phyloP scores from a whole-genome alignment of 2,329 filamentous ascomycete genomes.

The Ceratocystis albifundus region DNA sequence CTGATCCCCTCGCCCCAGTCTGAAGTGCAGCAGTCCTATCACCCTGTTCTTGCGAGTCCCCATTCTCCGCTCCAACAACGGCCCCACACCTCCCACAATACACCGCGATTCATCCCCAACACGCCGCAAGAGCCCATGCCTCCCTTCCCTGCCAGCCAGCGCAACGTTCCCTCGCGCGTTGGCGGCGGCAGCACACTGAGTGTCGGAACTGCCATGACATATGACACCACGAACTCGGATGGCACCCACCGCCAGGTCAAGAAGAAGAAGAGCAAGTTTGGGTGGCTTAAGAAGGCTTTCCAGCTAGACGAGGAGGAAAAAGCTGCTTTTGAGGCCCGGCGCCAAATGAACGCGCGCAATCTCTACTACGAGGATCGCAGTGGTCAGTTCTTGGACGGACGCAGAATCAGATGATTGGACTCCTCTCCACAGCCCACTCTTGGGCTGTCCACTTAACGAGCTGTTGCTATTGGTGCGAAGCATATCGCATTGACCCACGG shows the following conservation, averaged over 20 bases:
- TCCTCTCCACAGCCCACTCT: background rate
- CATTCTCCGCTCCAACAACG: conserved; percentile 52
- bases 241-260: conserved; percentile 37
- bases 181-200: conserved; percentile 47
- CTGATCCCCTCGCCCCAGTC: conserved; percentile 30
- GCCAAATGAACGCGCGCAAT: conserved; percentile 35
- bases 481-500: background rate
- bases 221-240: conserved; percentile 30
- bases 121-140: conserved; percentile 25
- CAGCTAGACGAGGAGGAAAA: conserved; percentile 53
- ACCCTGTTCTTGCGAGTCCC: conserved; percentile 50
- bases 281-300: conserved; percentile 58
- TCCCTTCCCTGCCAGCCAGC: conserved; percentile 31
- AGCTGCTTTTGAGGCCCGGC: conserved; percentile 46
- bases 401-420: conserved; percentile 23
- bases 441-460: background rate
- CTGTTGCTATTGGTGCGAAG: background rate
- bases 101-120: conserved; percentile 23
- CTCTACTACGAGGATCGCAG: conserved; percentile 41
- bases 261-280: conserved; percentile 57
- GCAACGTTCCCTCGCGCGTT: conserved; percentile 42
- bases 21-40: conserved; percentile 43
- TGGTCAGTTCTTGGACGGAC: conserved; percentile 47
- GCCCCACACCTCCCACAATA: conserved; percentile 40
- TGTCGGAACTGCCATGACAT: conserved; percentile 40